These are phyloP conservation scores for Grosmannia serpens DNA, from an alignment of 2,329 filamentous ascomycete species.

Conservation along the genomic window DNA sequence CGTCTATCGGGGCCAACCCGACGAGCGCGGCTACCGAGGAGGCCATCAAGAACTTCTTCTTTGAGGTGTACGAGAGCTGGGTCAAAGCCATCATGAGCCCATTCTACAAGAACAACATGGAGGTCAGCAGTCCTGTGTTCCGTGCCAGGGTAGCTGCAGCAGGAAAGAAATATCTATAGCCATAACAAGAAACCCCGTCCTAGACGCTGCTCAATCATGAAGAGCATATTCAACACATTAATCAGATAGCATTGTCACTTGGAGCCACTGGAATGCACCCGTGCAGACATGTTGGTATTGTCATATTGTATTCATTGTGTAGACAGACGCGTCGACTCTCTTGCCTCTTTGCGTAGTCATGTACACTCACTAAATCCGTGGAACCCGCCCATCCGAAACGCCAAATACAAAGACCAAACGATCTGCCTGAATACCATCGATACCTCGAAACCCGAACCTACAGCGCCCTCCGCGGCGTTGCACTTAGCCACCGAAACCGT, in stretches of 20 bases:
- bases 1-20: slow-evolving; percentile 72
- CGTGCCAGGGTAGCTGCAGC: slow-evolving; percentile 70
- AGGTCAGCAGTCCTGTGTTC: slow-evolving; percentile 80
- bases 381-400: background rate
- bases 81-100: slow-evolving; percentile 96
- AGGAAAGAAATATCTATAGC: slow-evolving; percentile 77
- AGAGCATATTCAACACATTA: background rate
- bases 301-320: slow-evolving; percentile 5
- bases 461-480: background rate
- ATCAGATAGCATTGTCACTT: background rate
- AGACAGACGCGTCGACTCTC: background rate
- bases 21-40: slow-evolving; percentile 87
- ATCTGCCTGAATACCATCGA: background rate
- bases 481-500: slow-evolving; percentile 78
- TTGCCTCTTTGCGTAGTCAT: background rate
- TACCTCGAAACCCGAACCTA: background rate
- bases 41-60: slow-evolving; percentile 88
- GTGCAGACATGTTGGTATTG: background rate
- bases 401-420: background rate
- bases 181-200: background rate
- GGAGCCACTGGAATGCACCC: background rate
- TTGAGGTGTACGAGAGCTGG: slow-evolving; percentile 92
- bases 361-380: background rate
- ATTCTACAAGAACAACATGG: slow-evolving; percentile 79
- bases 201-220: too few relatives aligned